These are phyloP conservation scores for Saccharomyces jurei DNA, from an alignment of 805 yeast species.

Conservation along the genomic window DNA sequence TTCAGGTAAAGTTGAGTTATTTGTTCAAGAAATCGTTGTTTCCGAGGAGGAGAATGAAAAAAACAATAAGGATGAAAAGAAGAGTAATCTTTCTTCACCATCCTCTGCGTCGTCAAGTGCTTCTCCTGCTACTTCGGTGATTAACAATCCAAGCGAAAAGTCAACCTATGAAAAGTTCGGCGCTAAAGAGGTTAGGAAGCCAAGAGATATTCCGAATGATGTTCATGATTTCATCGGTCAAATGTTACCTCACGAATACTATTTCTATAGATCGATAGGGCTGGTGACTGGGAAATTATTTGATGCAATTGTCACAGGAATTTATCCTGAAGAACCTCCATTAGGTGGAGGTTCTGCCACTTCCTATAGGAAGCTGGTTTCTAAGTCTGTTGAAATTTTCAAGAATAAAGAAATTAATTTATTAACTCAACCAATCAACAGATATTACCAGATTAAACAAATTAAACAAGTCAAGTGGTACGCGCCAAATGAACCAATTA, in stretches of 20 bases:
- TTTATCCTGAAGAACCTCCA: slow-evolving; percentile 54
- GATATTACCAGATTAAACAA: slow-evolving; percentile 76
- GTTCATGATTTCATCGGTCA: slow-evolving; percentile 76
- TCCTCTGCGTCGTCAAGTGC: slow-evolving; percentile 4
- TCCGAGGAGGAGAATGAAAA: slow-evolving; percentile 6
- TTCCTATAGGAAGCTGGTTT: slow-evolving; percentile 50
- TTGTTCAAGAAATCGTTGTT: slow-evolving; percentile 33
- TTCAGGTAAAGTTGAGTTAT: slow-evolving; percentile 62
- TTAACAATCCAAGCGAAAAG: neutral
- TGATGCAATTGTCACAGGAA: slow-evolving; percentile 60
- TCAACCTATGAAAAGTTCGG: neutral
- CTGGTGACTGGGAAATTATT: slow-evolving; percentile 48
- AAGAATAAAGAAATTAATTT: slow-evolving; percentile 59
- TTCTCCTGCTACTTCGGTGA: neutral
- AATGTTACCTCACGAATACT: slow-evolving; percentile 77
- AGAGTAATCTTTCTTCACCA: slow-evolving; percentile 6
- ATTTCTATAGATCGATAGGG: slow-evolving; percentile 75
- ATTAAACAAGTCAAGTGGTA: slow-evolving; percentile 51
- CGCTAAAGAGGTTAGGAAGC: slow-evolving; percentile 5
- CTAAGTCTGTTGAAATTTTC: slow-evolving; percentile 37
- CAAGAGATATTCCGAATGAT: slow-evolving; percentile 53
- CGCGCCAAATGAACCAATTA: slow-evolving; percentile 32
- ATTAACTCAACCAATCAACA: slow-evolving; percentile 62
- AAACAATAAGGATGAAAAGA: neutral
- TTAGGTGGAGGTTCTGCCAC: slow-evolving; percentile 53